These are phyloP conservation scores for Plasmodium berghei DNA, from an alignment of 169 alveolate species.

Conservation along the genomic window DNA sequence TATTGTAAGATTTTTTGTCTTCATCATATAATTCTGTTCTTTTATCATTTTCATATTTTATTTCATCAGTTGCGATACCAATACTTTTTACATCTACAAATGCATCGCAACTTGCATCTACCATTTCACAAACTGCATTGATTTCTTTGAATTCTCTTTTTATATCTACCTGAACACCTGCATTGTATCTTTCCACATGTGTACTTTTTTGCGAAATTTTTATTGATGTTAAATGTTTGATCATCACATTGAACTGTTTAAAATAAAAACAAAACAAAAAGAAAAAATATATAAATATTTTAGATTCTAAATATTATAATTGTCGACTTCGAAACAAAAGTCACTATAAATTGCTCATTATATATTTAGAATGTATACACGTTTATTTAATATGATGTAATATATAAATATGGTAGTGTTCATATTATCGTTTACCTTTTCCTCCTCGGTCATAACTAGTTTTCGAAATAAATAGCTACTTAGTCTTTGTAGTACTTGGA, in stretches of 20 bases:
- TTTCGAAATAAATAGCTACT: conserved; percentile 65
- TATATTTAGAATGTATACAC: too few species aligned
- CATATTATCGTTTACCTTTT: conserved; percentile 17
- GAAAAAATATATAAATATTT: neutral
- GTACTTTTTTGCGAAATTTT: neutral
- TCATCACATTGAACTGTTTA: conserved; percentile 51
- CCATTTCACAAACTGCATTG: conserved; percentile 63
- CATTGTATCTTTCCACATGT: conserved; percentile 12
- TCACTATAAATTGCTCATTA: too few species aligned
- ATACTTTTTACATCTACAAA: conserved; percentile 19
- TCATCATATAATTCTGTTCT: neutral
- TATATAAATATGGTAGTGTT: too few species aligned
- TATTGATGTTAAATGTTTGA: conserved; percentile 46
- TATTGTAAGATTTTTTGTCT: neutral
- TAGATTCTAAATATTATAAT: too few species aligned
- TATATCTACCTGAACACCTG: conserved; percentile 36
- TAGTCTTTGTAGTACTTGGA: conserved; percentile 46
- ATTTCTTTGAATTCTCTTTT: conserved; percentile 30
- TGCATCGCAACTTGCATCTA: conserved; percentile 32
- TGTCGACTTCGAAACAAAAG: too few species aligned
- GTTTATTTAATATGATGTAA: too few species aligned
- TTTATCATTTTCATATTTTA: neutral
- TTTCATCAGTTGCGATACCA: conserved; percentile 13
- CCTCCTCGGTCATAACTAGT: conserved; percentile 70
- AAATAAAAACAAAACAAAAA: neutral